Conservation (phyloP, 805 yeast species). For the Lachancea mirantina region DNA sequence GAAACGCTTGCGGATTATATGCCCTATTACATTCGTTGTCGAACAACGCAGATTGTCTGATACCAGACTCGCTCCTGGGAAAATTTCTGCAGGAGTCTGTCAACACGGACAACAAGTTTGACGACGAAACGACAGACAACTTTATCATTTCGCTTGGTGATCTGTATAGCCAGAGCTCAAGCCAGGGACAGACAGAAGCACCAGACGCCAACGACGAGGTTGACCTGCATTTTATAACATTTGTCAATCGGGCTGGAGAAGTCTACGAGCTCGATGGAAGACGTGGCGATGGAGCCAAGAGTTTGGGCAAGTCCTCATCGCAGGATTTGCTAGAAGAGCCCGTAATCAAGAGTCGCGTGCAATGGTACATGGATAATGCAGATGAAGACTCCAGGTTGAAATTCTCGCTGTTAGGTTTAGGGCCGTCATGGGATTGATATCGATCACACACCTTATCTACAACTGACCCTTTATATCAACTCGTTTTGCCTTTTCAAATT, state of each 20-base stretch:
- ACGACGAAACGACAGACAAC: slow-evolving; percentile 34
- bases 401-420: slow-evolving; percentile 74
- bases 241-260: slow-evolving; percentile 50
- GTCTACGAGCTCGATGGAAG: slow-evolving; percentile 88
- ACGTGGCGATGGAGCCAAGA: slow-evolving; percentile 58
- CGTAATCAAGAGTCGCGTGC: slow-evolving; percentile 47
- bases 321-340: slow-evolving; percentile 48
- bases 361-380: slow-evolving; percentile 57
- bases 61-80: slow-evolving; percentile 15
- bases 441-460: slow-evolving; percentile 17
- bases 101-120: slow-evolving; percentile 37
- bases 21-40: slow-evolving; percentile 67
- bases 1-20: slow-evolving; percentile 88
- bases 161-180: slow-evolving; percentile 16
- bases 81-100: slow-evolving; percentile 14
- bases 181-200: slow-evolving; percentile 59
- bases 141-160: slow-evolving; percentile 21
- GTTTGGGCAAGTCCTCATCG: slow-evolving; percentile 38
- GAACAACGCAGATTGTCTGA: slow-evolving; percentile 28
- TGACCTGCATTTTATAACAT: slow-evolving; percentile 72
- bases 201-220: slow-evolving; percentile 50
- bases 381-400: slow-evolving; percentile 52
- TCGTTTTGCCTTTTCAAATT: slow-evolving; percentile 38
- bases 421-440: slow-evolving; percentile 43
- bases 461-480: slow-evolving; percentile 91